phyloP scores from a whole-genome alignment of 352 stramenopile genomes.

The Ophiocytium majus region DNA sequence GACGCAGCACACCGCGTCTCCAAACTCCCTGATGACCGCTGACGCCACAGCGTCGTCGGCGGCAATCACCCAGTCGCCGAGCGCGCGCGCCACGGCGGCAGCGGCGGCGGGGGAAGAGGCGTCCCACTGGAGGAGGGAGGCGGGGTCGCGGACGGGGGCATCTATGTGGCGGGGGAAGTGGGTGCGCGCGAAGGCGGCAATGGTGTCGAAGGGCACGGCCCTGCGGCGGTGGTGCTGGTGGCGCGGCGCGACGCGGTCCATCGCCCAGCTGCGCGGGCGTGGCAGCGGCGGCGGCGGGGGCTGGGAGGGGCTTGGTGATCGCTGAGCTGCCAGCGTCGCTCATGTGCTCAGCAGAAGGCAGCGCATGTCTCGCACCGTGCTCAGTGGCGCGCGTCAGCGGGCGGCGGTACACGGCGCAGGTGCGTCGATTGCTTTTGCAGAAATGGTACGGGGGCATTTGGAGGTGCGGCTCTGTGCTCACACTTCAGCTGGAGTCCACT shows the following conservation, averaged over 20 bases:
- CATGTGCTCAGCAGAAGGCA: not conserved
- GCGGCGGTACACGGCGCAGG: not conserved
- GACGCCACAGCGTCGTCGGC: not conserved
- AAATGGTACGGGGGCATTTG: no score
- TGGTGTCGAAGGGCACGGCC: not conserved
- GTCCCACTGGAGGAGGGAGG: not conserved
- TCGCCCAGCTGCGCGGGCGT: constrained; percentile 2
- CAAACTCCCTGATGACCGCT: not conserved
- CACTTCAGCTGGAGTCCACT: no score
- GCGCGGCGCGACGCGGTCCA: not conserved
- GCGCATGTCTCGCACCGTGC: no score
- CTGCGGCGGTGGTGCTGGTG: not conserved
- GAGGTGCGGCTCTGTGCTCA: no score
- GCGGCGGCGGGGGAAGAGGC: not conserved
- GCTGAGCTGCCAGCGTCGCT: not conserved
- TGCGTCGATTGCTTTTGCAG: no score
- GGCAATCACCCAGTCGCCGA: constrained; percentile 10
- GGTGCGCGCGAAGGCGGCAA: not conserved
- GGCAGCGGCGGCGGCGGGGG: not conserved
- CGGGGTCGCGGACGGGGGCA: constrained; percentile 6
- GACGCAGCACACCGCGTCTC: not conserved
- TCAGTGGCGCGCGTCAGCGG: no score
- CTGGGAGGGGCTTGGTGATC: not conserved
- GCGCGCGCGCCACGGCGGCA: not conserved
- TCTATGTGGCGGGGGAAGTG: not conserved